phyloP scores from a whole-genome alignment of 768 basidiomycete species.

The Galerina marginata region DNA sequence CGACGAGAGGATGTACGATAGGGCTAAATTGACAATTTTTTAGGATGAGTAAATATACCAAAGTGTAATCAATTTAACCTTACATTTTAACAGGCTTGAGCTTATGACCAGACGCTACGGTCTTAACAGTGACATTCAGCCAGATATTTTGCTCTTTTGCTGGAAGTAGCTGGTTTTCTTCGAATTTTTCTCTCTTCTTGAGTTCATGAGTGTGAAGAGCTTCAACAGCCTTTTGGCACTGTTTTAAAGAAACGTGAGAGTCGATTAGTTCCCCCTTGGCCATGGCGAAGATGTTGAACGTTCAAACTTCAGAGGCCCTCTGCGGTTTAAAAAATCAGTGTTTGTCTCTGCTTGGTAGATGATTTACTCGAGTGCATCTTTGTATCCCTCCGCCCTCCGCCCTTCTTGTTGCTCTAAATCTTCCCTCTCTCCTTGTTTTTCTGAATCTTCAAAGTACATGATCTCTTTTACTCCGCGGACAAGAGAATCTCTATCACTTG shows the following conservation, averaged over 20 bases:
- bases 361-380: neutral
- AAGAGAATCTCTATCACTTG: no score
- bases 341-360: conserved; percentile 24
- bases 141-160: conserved; percentile 87
- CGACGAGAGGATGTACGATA: conserved; percentile 80
- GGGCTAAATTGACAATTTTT: conserved; percentile 49
- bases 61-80: conserved; percentile 31
- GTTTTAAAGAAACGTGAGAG: conserved; percentile 67
- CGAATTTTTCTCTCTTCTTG: conserved; percentile 65
- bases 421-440: neutral
- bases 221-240: conserved; percentile 79
- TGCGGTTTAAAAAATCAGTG: conserved; percentile 20
- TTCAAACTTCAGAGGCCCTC: neutral
- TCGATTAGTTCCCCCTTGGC: conserved; percentile 63
- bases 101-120: conserved; percentile 72
- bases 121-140: conserved; percentile 88
- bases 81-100: conserved; percentile 88
- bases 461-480: no score
- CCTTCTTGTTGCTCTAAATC: neutral
- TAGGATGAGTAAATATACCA: neutral
- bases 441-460: no score
- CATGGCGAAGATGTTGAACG: conserved; percentile 38
- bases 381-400: neutral
- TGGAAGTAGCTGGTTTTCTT: conserved; percentile 76
- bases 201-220: conserved; percentile 77